Base-by-base conservation (phyloP, 78 protist species). In the Dictyostelium brefeldianum region DNA sequence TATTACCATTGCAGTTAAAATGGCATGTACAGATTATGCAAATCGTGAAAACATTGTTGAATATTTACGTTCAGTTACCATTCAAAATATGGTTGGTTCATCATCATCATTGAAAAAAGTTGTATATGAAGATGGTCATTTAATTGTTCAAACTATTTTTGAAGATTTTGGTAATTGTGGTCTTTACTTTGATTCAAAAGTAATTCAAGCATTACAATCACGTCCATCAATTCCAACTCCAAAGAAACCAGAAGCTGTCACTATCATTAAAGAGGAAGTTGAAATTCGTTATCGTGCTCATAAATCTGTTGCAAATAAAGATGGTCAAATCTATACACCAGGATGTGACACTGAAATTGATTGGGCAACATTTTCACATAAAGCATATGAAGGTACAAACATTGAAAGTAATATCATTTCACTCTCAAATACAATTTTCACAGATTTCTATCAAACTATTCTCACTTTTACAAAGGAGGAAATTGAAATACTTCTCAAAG, bases 111-210 rank as follows among this genome's bases (percentile, higher is more conserved):
- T 50, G 18, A 87, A 87, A 51, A 87, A 87, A 41, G 84, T 87
- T 12, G 62, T 87, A 50, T 87, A 87, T 27, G 93, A 87, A 77
- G 93, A 87, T 48, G 93, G 93, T n/a, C 93, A 87, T 64, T 43
- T 87, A n/a, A 87, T 75, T 12, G n/a, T 87, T 27, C 93, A 87
- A 64, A 87, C 93, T 14, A 77, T 64, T n/a, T 87, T 87, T 27
- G 93, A 87, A 65, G 93, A 87, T 31, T 77, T 71, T 71, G 91
- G 91, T 43, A 83, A 83, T 43, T 83, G 91, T 71, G 91, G 78
- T 36, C 56, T 83, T 22, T 83, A 83, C n/a, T 71, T 83, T 17
- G 91, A 83, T 43, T 29, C 73, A 11, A 87, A 87, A 31, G 84
- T 87, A 4, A 54, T 87, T 17, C 93, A 87, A 77, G 93, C 93